Evolutionary conservation across 495 filamentous ascomycete species (phyloP), one percentile per base, ranked within the genome.

Genomic region (Recurvomyces mirabilis): DNA sequence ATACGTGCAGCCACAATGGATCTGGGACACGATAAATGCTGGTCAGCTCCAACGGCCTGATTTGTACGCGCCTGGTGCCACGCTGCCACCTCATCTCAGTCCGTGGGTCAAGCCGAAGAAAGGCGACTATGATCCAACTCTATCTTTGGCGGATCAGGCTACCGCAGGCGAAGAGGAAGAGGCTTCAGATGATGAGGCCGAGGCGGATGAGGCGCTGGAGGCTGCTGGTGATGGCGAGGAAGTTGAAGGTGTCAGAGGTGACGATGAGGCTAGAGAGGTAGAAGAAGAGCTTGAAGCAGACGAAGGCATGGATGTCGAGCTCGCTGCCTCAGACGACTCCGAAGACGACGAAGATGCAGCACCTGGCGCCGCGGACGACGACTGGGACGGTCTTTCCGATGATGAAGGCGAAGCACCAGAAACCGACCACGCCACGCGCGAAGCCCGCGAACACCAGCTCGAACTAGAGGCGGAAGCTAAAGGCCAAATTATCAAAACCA

Each of bases 1-100:
- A 34, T 96, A 96, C 53, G 63, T 98, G 37, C 91, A 98, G 65
- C 91, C 91, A 17, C 91, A 98, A 59, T 98, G 93, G 87, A 75
- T 98, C 12, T 98, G 91, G 91, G 91, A 98, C 51, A 85, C 82
- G 57, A 66, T 95, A 53, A 98, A 98, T 62, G 78, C 83, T 20
- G 84, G 84, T 30, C 84, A 84, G 61, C 65, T 98, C 28, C 80
- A 95, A 50, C 72, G 82, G 28, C 79, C 88, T 11, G 86, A 94
- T 59, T 68, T 91, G 1, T 98, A 98, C 51, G 84, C 77, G 2
- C 88, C 93, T 3, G 93, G 91, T 15, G 82, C 87, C 12, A 77
- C 80, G 46, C 70, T 98, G 24, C 91, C 91, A 13, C 87, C 91
- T 4, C 91, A 98, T 71, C 62, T 98, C 45, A 95, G 88, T 59